Percentiles rank a stretch among this genome's conserved stretches.
Conservation (phyloP, 2,329 filamentous ascomycete species). For the Amauroascus verrucosus region DNA sequence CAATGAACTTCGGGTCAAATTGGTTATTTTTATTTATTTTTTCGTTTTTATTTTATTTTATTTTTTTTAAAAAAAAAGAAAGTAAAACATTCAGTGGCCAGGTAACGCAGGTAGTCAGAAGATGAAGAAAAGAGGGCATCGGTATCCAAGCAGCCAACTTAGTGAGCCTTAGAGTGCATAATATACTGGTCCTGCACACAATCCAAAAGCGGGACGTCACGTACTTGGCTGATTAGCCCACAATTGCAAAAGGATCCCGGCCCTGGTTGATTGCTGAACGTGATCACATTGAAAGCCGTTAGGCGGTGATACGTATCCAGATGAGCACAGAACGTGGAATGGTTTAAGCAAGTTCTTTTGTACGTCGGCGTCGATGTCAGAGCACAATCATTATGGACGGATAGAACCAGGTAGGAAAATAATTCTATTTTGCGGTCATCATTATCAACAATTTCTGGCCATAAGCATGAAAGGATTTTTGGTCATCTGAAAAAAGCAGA, state of each 20-base stretch:
- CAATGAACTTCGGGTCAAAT: background rate
- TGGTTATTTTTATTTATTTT: too few species aligned
- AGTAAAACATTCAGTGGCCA: background rate
- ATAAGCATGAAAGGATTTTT: conserved; percentile 11
- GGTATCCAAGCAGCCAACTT: background rate
- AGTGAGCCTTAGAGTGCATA: background rate
- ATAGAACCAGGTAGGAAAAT: background rate
- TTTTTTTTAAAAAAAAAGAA: too few species aligned
- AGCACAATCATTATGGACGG: background rate
- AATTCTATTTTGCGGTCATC: conserved; percentile 13
- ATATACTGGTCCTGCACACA: background rate
- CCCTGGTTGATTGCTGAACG: background rate
- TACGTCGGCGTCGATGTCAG: background rate
- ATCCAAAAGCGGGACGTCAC: background rate
- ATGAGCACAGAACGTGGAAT: background rate
- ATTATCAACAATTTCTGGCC: conserved; percentile 14
- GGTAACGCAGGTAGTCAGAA: too few species aligned
- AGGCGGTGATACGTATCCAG: background rate
- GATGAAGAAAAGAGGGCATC: background rate
- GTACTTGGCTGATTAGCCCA: background rate
- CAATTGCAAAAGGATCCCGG: background rate
- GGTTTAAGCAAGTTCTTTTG: background rate
- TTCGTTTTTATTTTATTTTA: too few species aligned
- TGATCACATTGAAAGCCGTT: background rate
- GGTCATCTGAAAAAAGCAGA: conserved; percentile 4